Percentiles rank a stretch among this genome's conserved stretches.
phyloP scores from a whole-genome alignment of 257 asterid genomes.

The Gentiana dahurica region DNA sequence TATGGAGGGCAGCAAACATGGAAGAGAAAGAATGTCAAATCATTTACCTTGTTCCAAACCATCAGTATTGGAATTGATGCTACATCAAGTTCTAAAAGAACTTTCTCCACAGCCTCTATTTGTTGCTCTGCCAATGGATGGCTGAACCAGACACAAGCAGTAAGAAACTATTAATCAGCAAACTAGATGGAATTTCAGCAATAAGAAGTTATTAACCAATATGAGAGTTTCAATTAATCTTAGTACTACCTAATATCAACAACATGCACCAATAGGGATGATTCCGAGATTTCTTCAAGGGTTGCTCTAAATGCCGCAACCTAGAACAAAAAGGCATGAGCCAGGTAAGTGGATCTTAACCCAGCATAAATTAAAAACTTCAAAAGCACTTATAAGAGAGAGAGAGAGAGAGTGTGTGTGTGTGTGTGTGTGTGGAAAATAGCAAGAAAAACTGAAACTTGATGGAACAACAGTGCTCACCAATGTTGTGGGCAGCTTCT shows the following conservation, averaged over 20 bases:
- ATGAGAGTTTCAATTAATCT: background rate
- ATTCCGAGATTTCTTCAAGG: constrained; percentile 84
- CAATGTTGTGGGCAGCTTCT: constrained; percentile 88
- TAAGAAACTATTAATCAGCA: constrained; percentile 22
- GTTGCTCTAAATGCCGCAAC: constrained; percentile 99
- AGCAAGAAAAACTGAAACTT: constrained; percentile 2
- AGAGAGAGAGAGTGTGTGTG: too few relatives aligned
- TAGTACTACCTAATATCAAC: constrained; percentile 79
- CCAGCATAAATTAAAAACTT: constrained; percentile 6
- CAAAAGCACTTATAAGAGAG: background rate
- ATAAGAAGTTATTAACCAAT: too few relatives aligned
- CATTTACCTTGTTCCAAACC: constrained; percentile 89
- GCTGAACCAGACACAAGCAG: constrained; percentile 37
- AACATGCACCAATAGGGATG: constrained; percentile 89
- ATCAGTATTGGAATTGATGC: constrained; percentile 67
- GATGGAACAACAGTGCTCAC: constrained; percentile 25
- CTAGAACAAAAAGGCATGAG: constrained; percentile 28
- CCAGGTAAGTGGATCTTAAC: constrained; percentile 2
- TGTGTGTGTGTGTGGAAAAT: too few relatives aligned
- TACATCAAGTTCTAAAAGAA: constrained; percentile 77
- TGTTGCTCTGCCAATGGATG: constrained; percentile 95
- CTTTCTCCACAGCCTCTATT: constrained; percentile 85
- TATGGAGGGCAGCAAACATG: background rate
- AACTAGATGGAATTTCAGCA: background rate
- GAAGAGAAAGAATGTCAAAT: background rate